Evolutionary conservation across 1,139 yeast genomes (phyloP), one percentile per base, ranked within the genome.

Genomic region (Torulaspora pretoriensis): DNA sequence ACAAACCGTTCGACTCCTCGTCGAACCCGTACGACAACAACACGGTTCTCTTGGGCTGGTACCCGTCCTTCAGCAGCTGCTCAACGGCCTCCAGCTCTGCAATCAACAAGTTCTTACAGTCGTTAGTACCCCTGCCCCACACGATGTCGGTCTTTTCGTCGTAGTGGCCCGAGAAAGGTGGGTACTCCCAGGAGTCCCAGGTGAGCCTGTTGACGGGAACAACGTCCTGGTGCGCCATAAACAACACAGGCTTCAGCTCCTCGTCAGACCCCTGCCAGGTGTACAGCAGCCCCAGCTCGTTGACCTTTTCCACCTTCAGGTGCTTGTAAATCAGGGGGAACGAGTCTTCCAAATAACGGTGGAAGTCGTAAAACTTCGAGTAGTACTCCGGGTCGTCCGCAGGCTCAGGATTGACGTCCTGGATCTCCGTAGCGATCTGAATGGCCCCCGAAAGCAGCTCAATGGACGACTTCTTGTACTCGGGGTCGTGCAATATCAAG

Each of bases 141-240:
- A 83, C 63, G 43, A 49, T 40, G 38, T 61, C 67, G 2, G 63
- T 57, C 32, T 58, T 49, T 29, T 85, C 85, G 55, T 84, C 95
- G 57, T 69, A 84, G 57, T 74, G 72, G 3, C 85, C 95, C 7
- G 73, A 72, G 51, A 78, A 84, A 22, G 95, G 95, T 8, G 82
- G 81, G 55, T 78, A 73, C 2, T 69, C 72, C 95, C 95, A 86
- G 40, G 73, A 69, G 30, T 63, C 70, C 35, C 74, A 60, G 10
- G 87, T 76, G 17, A 71, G 80, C 24, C 67, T 62, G 56, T 80
- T 81, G n/a, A 85, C 84, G 0, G 95, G 95, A 10, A 87, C 95
- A 3, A 83, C 86, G 60, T 86, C 95, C 61, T 81, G 87, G 63
- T 87, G 96, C 2, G 92, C 89, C 65, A 81, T 75, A 35, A 85